Percentiles rank a stretch among this genome's conserved stretches.
Evolutionary conservation across 2,329 filamentous ascomycete species (phyloP).

Genomic region (Cercospora janseana): DNA sequence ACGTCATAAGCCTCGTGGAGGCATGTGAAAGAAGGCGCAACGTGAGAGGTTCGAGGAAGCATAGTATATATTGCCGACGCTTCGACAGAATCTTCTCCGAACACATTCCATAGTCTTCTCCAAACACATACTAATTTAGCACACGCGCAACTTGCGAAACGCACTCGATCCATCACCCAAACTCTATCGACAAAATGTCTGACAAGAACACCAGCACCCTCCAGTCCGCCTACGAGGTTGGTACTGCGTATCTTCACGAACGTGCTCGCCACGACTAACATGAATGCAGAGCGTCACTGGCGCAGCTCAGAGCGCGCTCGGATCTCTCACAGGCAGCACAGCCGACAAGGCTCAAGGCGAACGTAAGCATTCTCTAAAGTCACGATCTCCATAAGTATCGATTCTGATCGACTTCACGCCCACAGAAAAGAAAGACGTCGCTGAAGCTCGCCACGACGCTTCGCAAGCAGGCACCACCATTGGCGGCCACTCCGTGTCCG

Average conservation of each 20-base stretch:
- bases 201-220: conserved; percentile 69
- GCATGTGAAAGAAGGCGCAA: background rate
- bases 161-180: background rate
- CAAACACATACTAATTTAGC: background rate
- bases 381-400: too few species aligned
- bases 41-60: background rate
- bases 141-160: background rate
- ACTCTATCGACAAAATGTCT: conserved; percentile 30
- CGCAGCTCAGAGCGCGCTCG: conserved; percentile 68
- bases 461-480: conserved; percentile 73
- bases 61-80: background rate
- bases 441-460: conserved; percentile 65
- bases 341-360: conserved; percentile 57
- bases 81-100: background rate
- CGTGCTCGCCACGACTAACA: conserved; percentile 24
- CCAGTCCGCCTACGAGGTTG: conserved; percentile 58
- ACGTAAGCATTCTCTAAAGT: conserved; percentile 4
- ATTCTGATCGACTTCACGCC: conserved; percentile 30
- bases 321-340: conserved; percentile 69
- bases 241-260: background rate
- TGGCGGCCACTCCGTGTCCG: conserved; percentile 68
- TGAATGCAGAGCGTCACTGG: conserved; percentile 61
- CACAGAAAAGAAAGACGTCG: conserved; percentile 63
- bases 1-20: background rate
- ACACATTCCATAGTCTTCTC: background rate